Base-by-base conservation (phyloP, 331 rosid genomes). In the Cucumis variabilis region DNA sequence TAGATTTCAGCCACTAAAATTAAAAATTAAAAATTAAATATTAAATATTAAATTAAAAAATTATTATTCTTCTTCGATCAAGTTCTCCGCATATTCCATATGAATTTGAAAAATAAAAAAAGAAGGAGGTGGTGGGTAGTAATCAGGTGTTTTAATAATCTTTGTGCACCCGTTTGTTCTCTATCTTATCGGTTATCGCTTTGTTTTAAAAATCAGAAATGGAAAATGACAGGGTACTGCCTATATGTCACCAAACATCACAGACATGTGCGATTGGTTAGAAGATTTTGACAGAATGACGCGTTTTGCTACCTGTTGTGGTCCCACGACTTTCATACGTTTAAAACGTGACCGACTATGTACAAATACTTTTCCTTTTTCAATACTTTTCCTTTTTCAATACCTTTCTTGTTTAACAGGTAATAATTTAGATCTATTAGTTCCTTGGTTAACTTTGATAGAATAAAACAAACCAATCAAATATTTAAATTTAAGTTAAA, bases 341-440 rank as follows among this genome's bases (percentile, higher is more conserved):
- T 76, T 13, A 76, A 48, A 76, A 44, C 82, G 82, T 76, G 82
- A 76, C 82, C 82, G 41, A 37, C 41, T 37, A 37, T 37, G 2
- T 37, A 37, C 41, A 37, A 3, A 37, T 37, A 2, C 41, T 37
- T 37, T 37, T 3, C 5, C 4, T 37, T 37, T 37, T 37, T 37
- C 41, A n/a, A n/a, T n/a, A n/a, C 5, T 37, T 37, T 37, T 37
- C 41, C 5, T 37, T 37, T 37, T 37, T 37, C 6, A 2, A 37
- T 37, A 37, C 41, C 5, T 37, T 37, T 37, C 41, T 37, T 37
- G 2, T 37, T 4, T 37, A 37, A 37, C 6, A 37, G 4, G 41
- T 37, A 37, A 37, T 37, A 37, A 37, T 37, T 37, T 37, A 37
- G 37, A 33, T 33, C 2, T 33, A 33, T 33, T 33, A 33, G 37